Percentiles rank a stretch among this genome's conserved stretches.
These are phyloP conservation scores for Paecilomyces sp. DNA, from an alignment of 2,329 filamentous ascomycete species.

Conservation along the genomic window DNA sequence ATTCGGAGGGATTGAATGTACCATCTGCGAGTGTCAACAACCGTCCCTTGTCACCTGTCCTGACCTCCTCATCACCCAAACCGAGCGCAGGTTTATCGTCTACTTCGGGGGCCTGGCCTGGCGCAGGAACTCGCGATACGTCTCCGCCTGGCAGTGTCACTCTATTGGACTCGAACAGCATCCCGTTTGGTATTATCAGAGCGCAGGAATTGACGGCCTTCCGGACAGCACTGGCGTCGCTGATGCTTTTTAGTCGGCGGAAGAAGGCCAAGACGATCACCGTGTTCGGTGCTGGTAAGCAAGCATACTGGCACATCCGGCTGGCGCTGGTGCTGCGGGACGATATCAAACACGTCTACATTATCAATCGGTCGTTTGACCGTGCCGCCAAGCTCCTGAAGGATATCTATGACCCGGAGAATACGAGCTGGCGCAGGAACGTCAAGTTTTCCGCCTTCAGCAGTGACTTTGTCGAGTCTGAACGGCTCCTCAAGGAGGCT, in stretches of 20 bases:
- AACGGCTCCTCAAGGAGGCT: slow-evolving; percentile 61
- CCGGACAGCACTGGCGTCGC: slow-evolving; percentile 56
- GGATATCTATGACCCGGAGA: slow-evolving; percentile 46
- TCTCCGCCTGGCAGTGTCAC: slow-evolving; percentile 52
- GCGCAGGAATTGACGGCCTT: slow-evolving; percentile 64
- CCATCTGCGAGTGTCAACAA: background rate
- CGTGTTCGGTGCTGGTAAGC: slow-evolving; percentile 80
- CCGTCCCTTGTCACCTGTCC: background rate
- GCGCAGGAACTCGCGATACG: slow-evolving; percentile 31
- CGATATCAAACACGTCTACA: slow-evolving; percentile 71
- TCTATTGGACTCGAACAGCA: slow-evolving; percentile 50
- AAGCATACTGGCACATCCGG: slow-evolving; percentile 92
- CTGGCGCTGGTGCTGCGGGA: slow-evolving; percentile 64
- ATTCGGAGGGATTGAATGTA: slow-evolving; percentile 2
- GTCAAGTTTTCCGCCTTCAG: slow-evolving; percentile 66
- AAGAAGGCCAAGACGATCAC: slow-evolving; percentile 65
- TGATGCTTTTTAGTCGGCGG: slow-evolving; percentile 58
- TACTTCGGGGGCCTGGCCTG: slow-evolving; percentile 27
- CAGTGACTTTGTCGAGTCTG: slow-evolving; percentile 62
- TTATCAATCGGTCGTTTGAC: slow-evolving; percentile 63
- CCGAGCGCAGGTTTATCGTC: slow-evolving; percentile 10
- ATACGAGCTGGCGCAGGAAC: slow-evolving; percentile 55
- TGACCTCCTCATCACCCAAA: background rate
- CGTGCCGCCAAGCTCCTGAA: slow-evolving; percentile 41
- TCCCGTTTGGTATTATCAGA: slow-evolving; percentile 57